Conservation (phyloP, 116 monocot genomes). For the Dioscorea cayenensis region DNA sequence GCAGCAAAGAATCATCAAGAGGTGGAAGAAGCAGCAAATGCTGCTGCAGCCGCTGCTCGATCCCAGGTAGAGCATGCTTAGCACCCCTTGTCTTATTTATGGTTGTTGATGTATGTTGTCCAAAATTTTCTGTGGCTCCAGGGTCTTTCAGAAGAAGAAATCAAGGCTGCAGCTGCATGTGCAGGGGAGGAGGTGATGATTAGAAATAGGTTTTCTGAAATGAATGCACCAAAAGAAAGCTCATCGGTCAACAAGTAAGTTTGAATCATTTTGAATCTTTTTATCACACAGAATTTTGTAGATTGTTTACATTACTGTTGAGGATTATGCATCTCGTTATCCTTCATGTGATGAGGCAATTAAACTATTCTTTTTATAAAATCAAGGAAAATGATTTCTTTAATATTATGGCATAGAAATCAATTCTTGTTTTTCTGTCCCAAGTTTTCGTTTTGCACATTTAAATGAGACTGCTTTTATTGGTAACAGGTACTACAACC, state of each 20-base stretch:
- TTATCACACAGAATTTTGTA: too few species aligned
- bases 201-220: conserved; percentile 88
- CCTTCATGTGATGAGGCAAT: not conserved
- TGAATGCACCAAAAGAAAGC: conserved; percentile 82
- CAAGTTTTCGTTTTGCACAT: not conserved
- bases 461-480: conserved; percentile 4
- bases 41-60: conserved; percentile 74
- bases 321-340: not conserved
- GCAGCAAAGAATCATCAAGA: conserved; percentile 84
- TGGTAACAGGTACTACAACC: conserved; percentile 75
- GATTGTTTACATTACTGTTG: too few species aligned
- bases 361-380: not conserved
- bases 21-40: conserved; percentile 87
- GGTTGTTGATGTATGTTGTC: not conserved
- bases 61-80: conserved; percentile 35
- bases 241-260: conserved; percentile 86
- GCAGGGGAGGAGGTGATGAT: conserved; percentile 92
- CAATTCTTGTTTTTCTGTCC: not conserved
- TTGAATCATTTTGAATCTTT: not conserved
- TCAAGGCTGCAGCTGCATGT: conserved; percentile 84
- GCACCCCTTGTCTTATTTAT: not conserved
- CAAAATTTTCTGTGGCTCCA: conserved; percentile 20
- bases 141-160: conserved; percentile 97
- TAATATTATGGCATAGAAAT: not conserved
- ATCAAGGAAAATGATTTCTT: not conserved